Conservation (phyloP, 257 asterid species). For the Solanum megistacrolobum region DNA sequence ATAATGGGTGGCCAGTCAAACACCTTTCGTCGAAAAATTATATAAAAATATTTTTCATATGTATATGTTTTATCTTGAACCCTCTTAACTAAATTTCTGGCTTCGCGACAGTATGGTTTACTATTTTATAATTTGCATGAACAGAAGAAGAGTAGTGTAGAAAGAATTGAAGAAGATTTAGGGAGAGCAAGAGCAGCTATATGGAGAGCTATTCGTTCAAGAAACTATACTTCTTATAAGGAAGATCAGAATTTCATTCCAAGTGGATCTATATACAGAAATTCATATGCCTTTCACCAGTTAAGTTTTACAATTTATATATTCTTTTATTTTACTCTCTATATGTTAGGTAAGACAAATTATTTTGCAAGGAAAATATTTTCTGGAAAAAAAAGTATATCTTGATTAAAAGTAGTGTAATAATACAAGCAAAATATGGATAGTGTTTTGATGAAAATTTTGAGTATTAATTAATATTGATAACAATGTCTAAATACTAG, state of each 20-base stretch:
- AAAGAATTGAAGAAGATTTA: conserved; percentile 11
- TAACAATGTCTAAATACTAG: neutral
- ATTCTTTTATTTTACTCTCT: neutral
- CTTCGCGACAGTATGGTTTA: neutral
- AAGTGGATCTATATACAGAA: conserved; percentile 11
- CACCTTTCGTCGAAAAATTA: neutral
- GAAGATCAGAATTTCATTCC: conserved; percentile 9
- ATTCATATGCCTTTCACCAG: conserved; percentile 18
- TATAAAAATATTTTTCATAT: too few relatives aligned
- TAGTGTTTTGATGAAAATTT: neutral
- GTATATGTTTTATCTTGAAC: too few relatives aligned
- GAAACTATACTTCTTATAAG: neutral
- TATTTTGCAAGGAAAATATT: too few relatives aligned
- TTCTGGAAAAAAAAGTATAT: too few relatives aligned
- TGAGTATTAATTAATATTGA: neutral
- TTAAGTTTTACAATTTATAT: neutral
- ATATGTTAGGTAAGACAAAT: too few relatives aligned
- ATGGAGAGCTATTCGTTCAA: neutral
- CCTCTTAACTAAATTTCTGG: too few relatives aligned
- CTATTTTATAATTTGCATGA: neutral
- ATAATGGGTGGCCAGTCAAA: neutral
- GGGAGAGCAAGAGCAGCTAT: conserved; percentile 11
- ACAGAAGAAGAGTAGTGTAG: neutral
- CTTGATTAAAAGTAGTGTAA: neutral
- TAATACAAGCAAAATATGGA: neutral